A percentile compares a stretch with the other conserved stretches of the same genome.
Conservation (phyloP, 148 eudicot species). For the Hydrangea macrophylla region DNA sequence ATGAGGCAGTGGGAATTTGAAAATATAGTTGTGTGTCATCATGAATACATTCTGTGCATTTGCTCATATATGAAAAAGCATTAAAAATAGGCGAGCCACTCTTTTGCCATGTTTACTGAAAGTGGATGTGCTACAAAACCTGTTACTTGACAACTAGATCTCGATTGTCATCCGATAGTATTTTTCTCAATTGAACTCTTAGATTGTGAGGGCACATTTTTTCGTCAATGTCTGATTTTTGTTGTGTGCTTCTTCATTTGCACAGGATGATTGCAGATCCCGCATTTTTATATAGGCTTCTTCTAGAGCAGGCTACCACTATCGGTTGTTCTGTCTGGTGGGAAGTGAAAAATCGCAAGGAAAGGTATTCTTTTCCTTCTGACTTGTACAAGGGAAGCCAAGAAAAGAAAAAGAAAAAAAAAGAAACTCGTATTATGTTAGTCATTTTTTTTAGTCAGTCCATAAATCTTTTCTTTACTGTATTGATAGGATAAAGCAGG, state of each 20-base stretch:
- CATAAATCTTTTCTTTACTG: background rate
- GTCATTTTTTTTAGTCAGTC: background rate
- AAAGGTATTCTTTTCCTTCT: constrained; percentile 44
- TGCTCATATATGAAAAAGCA: background rate
- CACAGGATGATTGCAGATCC: constrained; percentile 99
- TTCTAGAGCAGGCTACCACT: constrained; percentile 86
- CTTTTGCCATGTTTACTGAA: background rate
- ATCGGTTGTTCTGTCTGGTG: constrained; percentile 78
- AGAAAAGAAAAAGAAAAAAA: no score
- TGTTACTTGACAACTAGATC: background rate
- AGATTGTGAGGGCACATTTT: background rate
- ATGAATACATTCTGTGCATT: background rate
- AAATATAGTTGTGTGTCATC: background rate
- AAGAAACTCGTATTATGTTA: background rate
- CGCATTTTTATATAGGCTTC: constrained; percentile 72
- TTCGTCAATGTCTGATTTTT: background rate
- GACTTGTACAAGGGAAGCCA: background rate
- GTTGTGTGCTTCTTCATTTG: constrained; percentile 16
- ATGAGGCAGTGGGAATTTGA: background rate
- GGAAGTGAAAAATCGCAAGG: constrained; percentile 80
- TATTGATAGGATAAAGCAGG: constrained; percentile 80
- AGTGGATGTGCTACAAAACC: background rate
- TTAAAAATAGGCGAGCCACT: background rate
- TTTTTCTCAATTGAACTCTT: background rate
- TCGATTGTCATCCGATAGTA: background rate